Percentiles rank a stretch among this genome's conserved stretches.
These are phyloP conservation scores for Zoysia pacifica DNA, from an alignment of 176 grass and related monocot species.

Conservation along the genomic window DNA sequence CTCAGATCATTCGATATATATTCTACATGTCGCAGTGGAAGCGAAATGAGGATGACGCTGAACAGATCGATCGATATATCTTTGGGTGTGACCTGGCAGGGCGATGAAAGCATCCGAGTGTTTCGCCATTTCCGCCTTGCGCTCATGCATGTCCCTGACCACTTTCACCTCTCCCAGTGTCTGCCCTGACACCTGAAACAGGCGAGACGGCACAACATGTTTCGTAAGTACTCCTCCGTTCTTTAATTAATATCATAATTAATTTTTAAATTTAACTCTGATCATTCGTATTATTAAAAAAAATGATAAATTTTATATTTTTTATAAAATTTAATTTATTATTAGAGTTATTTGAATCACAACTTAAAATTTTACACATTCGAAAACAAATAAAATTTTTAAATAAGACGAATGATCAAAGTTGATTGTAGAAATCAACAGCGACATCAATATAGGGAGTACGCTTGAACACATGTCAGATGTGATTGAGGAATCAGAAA, in stretches of 20 bases:
- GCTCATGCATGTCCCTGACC: conserved; percentile 80
- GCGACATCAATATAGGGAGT: no score
- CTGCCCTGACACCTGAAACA: conserved; percentile 63
- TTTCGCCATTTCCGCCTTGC: conserved; percentile 81
- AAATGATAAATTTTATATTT: no score
- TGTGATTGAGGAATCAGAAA: neutral
- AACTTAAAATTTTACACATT: no score
- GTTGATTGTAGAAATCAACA: no score
- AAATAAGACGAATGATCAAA: no score
- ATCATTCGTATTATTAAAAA: no score
- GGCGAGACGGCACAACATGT: neutral
- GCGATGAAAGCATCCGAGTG: conserved; percentile 75
- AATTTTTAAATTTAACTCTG: no score
- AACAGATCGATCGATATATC: no score
- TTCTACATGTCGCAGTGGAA: neutral
- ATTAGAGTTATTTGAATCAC: no score
- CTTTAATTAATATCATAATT: no score
- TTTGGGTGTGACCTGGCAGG: conserved; percentile 51
- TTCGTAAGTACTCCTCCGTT: neutral
- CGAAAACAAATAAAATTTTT: no score
- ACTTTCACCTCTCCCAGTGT: conserved; percentile 65
- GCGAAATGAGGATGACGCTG: neutral
- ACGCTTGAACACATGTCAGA: neutral
- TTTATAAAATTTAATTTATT: no score
- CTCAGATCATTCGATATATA: neutral